phyloP scores from a whole-genome alignment of 495 filamentous ascomycete genomes.

The Neurospora sp. region DNA sequence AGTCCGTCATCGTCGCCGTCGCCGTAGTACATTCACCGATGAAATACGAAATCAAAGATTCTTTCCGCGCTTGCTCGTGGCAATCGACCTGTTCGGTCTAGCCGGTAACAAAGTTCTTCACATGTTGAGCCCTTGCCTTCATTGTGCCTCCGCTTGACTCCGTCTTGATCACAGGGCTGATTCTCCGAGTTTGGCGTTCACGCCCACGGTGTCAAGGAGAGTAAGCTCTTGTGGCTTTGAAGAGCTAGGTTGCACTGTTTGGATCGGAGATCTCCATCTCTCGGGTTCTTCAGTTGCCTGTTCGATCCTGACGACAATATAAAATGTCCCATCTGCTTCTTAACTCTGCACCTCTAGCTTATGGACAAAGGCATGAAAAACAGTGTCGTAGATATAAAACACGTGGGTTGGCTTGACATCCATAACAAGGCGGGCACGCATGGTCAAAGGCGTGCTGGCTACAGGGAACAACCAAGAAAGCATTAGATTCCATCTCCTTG shows the following conservation, averaged over 20 bases:
- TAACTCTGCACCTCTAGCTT: neutral
- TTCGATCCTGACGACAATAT: neutral
- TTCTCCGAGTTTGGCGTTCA: neutral
- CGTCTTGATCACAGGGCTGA: neutral
- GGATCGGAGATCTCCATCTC: neutral
- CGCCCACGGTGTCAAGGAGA: neutral
- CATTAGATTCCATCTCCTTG: neutral
- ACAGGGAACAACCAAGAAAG: neutral
- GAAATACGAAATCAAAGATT: neutral
- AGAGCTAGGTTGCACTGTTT: neutral
- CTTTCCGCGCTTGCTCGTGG: neutral
- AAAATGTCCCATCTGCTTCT: neutral
- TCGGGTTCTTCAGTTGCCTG: neutral
- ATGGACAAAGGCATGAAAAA: neutral
- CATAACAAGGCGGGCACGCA: neutral
- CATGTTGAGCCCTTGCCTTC: neutral
- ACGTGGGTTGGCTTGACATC: neutral
- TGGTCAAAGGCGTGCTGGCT: neutral
- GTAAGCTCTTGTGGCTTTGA: neutral
- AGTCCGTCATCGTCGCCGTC: neutral
- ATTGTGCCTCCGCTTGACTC: neutral
- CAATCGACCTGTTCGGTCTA: neutral
- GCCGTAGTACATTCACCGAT: neutral
- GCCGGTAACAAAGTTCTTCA: neutral
- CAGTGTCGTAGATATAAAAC: neutral